phyloP scores from a whole-genome alignment of 805 yeast genomes.

The Candida nanaspora region DNA sequence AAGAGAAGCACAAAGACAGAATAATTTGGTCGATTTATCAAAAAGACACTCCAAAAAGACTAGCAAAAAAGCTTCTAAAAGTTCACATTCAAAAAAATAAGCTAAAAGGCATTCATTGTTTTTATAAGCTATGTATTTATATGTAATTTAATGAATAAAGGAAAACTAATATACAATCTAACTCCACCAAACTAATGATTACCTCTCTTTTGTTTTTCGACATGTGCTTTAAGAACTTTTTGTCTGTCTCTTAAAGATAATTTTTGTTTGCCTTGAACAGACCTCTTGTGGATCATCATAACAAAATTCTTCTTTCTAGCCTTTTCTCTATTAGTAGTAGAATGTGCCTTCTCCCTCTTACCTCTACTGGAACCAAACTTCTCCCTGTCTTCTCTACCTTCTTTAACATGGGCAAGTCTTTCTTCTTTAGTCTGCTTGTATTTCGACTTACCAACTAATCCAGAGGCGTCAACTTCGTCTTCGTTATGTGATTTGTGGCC shows the following conservation, averaged over 20 bases:
- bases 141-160: too few species aligned
- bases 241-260: conserved; percentile 88
- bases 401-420: conserved; percentile 76
- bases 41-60: too few species aligned
- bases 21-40: background rate
- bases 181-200: too few species aligned
- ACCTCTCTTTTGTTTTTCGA: conserved; percentile 85
- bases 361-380: conserved; percentile 87
- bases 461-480: conserved; percentile 75
- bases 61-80: too few species aligned
- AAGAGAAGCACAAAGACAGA: conserved; percentile 6
- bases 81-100: too few species aligned
- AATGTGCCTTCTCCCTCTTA: conserved; percentile 66
- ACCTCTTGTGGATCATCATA: conserved; percentile 95
- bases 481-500: conserved; percentile 58
- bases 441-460: conserved; percentile 70
- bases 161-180: too few species aligned
- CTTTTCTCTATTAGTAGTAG: conserved; percentile 94
- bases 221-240: conserved; percentile 77
- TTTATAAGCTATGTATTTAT: too few species aligned
- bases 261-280: conserved; percentile 90
- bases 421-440: conserved; percentile 87
- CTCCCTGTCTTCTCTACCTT: conserved; percentile 91
- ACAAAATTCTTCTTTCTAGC: conserved; percentile 97
- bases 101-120: too few species aligned